phyloP scores from a whole-genome alignment of 192 early-diverging fungal genomes.

The Gaertneriomyces semiglobifer region DNA sequence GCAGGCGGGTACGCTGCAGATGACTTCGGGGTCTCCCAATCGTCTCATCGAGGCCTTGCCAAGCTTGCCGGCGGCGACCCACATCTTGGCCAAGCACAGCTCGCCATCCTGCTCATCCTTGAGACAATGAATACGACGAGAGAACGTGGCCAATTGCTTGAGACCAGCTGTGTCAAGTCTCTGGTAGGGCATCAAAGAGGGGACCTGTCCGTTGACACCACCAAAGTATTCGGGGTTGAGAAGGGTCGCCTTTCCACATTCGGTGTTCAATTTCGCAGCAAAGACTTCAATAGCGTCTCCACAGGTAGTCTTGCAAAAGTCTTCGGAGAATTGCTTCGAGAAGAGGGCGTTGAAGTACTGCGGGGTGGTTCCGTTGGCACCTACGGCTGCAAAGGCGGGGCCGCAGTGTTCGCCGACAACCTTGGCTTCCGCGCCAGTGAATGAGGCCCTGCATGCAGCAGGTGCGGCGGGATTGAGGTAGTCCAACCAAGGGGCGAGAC shows the following conservation, averaged over 20 bases:
- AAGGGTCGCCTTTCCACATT: neutral
- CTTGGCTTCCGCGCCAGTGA: neutral
- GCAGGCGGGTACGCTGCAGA: neutral
- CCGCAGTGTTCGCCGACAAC: neutral
- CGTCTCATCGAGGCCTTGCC: neutral
- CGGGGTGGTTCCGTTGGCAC: neutral
- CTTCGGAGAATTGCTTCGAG: neutral
- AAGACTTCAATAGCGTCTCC: neutral
- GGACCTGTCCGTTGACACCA: neutral
- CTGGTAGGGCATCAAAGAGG: neutral
- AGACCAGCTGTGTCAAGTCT: neutral
- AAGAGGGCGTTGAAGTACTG: slow-evolving; percentile 1
- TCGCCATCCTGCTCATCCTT: neutral
- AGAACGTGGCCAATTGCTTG: neutral
- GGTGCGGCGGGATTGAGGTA: slow-evolving; percentile 2
- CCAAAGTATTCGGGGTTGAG: neutral
- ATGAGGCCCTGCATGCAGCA: neutral
- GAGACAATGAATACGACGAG: neutral
- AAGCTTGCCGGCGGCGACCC: neutral
- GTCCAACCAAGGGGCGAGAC: neutral
- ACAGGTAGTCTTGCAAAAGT: neutral
- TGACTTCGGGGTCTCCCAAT: neutral
- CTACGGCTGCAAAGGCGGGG: neutral
- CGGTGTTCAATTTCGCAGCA: neutral
- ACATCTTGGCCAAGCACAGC: neutral